Base-by-base conservation (phyloP, 352 stramenopile genomes). In the Aphanomyces cochlioides region DNA sequence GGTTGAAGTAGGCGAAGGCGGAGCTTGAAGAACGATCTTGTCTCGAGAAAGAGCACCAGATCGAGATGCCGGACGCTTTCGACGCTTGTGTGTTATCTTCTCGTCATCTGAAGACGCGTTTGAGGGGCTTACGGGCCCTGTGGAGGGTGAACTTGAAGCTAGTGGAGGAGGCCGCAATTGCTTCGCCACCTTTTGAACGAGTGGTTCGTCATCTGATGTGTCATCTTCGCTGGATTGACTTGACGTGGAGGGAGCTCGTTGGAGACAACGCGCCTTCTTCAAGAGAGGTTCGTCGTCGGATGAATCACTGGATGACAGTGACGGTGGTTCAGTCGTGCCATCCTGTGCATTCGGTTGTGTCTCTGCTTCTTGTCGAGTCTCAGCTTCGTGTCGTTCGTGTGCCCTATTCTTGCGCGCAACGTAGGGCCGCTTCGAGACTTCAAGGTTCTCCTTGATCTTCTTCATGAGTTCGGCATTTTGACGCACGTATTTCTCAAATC, bases 401-500 rank as follows among this genome's bases (percentile, higher is more conserved):
- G 28, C 2, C 28, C 28, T 28, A 2, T 2, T 2, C 43, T 50
- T 50, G 10, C 43, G 43, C 10, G 10, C 17, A 12, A 50, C 43
- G 43, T 12, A n/a, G 1, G 17, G 10, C 10, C 10, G 19, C 17
- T 58, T 58, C 1, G 50, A 19, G 7, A 37, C 3, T 8, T 58
- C 15, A 28, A 58, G 50, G 17, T 58, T 58, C 50, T 36, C 15
- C 7, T 28, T 17, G 50, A 58, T 36, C 21, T 19, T 8, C 36
- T 58, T 28, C 21, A 58, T 19, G 15, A 58, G 50, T 36, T 19
- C 17, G 50, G 7, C 50, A 19, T 58, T 28, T 8, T 58, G 15
- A 17, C 50, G 50, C 50, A 58, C 50, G 21, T 58, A 58, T 36
- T 8, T 7, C 36, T 58, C 50, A 36, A 58, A 58, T 8, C 50